Evolutionary conservation across 2,329 filamentous ascomycete genomes (phyloP).

Genomic region (Chrysoporthe austroafricana): DNA sequence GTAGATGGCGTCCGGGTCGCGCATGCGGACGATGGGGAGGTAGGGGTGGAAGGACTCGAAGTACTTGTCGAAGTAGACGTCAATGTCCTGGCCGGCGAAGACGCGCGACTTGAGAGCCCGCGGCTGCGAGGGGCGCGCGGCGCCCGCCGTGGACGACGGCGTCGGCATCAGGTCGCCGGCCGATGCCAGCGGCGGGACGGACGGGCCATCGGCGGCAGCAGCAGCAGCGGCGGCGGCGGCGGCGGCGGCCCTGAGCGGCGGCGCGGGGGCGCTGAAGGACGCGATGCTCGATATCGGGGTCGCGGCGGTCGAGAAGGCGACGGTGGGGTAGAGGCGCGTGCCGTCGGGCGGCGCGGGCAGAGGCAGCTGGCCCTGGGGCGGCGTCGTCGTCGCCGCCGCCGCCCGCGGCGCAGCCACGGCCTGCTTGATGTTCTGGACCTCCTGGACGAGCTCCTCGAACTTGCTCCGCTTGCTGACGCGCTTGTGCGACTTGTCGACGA

Average conservation of each 20-base stretch:
- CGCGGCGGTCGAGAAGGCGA: slow-evolving; percentile 19
- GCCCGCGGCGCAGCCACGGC: slow-evolving; percentile 42
- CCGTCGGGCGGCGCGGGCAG: slow-evolving; percentile 22
- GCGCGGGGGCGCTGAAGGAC: slow-evolving; percentile 31
- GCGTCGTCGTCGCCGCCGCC: not conserved
- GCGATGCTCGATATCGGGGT: slow-evolving; percentile 28
- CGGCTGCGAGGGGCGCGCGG: slow-evolving; percentile 40
- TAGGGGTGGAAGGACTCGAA: slow-evolving; percentile 57
- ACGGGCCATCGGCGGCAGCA: slow-evolving; percentile 12
- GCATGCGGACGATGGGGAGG: slow-evolving; percentile 54
- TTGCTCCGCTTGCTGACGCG: slow-evolving; percentile 54
- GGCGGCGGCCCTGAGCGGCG: slow-evolving; percentile 21
- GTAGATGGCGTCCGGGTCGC: slow-evolving; percentile 56
- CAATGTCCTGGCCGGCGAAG: slow-evolving; percentile 57
- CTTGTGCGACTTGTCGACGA: slow-evolving; percentile 53
- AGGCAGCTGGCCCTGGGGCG: slow-evolving; percentile 21
- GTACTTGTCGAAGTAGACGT: slow-evolving; percentile 61
- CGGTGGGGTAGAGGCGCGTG: slow-evolving; percentile 17
- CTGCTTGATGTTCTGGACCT: slow-evolving; percentile 59
- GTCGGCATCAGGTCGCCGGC: slow-evolving; percentile 35
- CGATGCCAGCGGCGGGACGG: slow-evolving; percentile 31
- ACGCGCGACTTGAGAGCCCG: slow-evolving; percentile 52
- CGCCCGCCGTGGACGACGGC: slow-evolving; percentile 31
- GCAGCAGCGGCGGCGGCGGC: slow-evolving; percentile 13
- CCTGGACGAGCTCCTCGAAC: slow-evolving; percentile 57